phyloP scores from a whole-genome alignment of 768 basidiomycete genomes.

The Hygrocybe punicea region DNA sequence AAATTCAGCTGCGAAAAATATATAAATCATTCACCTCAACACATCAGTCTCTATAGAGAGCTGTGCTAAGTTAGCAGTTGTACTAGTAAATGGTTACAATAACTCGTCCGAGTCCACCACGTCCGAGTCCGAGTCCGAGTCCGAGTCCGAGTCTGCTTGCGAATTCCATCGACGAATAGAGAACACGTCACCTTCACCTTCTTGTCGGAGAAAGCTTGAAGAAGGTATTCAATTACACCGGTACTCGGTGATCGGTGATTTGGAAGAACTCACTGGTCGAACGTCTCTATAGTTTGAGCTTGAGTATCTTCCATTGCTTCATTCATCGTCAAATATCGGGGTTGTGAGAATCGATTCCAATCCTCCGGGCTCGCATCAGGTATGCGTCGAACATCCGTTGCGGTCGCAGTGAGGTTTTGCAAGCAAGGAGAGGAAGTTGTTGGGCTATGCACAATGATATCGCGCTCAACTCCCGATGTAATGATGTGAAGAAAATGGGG shows the following conservation, averaged over 20 bases:
- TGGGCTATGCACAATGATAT: constrained; percentile 66
- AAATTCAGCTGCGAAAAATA: no score
- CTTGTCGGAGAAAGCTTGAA: constrained; percentile 50
- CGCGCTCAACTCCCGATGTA: constrained; percentile 72
- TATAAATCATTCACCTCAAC: no score
- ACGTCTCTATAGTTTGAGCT: constrained; percentile 54
- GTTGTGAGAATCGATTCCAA: constrained; percentile 36
- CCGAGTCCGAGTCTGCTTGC: not conserved
- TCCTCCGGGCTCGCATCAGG: constrained; percentile 35
- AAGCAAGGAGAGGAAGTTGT: constrained; percentile 53
- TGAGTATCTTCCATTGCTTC: constrained; percentile 43
- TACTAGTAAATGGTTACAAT: constrained; percentile 3
- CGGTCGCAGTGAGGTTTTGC: constrained; percentile 44
- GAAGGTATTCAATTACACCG: not conserved
- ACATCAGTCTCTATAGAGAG: no score
- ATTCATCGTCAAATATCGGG: constrained; percentile 27
- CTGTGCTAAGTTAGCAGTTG: no score
- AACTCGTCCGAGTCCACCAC: not conserved
- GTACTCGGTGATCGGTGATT: not conserved
- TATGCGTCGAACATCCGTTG: constrained; percentile 47
- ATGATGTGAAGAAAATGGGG: constrained; percentile 63
- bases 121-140: constrained; percentile 2
- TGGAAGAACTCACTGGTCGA: constrained; percentile 58
- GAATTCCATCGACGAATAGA: constrained; percentile 35
- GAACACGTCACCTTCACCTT: constrained; percentile 59